Conservation (phyloP, 306 rosid genomes). For the Amphicarpaea edgeworthii region DNA sequence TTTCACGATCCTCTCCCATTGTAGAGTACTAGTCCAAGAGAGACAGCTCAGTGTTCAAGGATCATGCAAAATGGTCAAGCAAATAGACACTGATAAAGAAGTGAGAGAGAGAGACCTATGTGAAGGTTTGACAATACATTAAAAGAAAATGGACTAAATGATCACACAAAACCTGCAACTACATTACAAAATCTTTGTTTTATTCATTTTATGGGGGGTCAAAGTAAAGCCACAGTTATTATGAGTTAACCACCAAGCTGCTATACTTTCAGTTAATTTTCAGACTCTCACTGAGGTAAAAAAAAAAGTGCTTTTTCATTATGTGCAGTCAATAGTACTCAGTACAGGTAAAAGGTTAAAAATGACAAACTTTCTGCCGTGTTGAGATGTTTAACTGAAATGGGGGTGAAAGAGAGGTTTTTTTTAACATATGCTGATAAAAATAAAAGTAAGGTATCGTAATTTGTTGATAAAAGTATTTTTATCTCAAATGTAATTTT, state of each 20-base stretch:
- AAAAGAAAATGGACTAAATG: too few species aligned
- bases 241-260: constrained; percentile 15
- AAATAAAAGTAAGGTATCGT: too few species aligned
- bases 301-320: constrained; percentile 44
- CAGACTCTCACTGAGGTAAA: constrained; percentile 36
- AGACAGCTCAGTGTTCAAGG: constrained; percentile 42
- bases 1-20: too few species aligned
- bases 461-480: too few species aligned
- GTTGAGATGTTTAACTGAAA: constrained; percentile 33
- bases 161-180: constrained; percentile 8
- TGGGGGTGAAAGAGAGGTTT: neutral
- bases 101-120: neutral
- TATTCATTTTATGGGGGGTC: neutral
- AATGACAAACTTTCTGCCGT: constrained; percentile 35
- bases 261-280: constrained; percentile 4
- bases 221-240: neutral
- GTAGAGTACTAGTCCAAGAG: constrained; percentile 35
- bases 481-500: too few species aligned
- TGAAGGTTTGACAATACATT: neutral
- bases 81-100: constrained; percentile 33
- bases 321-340: constrained; percentile 24
- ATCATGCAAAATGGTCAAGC: constrained; percentile 32
- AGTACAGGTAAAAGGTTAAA: constrained; percentile 27
- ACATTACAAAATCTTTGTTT: constrained; percentile 13
- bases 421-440: too few species aligned